Evolutionary conservation across 257 asterid species (phyloP).

Genomic region (Osmanthus fragrans): DNA sequence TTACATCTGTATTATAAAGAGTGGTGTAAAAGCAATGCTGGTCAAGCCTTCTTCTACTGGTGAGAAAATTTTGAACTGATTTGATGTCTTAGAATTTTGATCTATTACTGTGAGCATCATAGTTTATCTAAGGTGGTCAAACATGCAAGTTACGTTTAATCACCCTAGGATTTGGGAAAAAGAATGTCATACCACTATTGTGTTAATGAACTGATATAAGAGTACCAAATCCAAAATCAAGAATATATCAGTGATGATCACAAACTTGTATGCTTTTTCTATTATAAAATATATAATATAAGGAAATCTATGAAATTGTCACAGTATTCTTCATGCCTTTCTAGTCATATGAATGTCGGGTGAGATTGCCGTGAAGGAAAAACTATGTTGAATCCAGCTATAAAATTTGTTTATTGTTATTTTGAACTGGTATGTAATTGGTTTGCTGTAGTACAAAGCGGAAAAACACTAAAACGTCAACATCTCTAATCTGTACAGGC

Average conservation of each 20-base stretch:
- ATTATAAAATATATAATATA: constrained; percentile 11
- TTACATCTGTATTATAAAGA: constrained; percentile 73
- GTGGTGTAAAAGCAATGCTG: constrained; percentile 79
- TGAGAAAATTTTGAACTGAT: constrained; percentile 31
- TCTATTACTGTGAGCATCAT: neutral
- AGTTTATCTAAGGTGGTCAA: constrained; percentile 23
- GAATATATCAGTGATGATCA: neutral
- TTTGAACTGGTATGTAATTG: neutral
- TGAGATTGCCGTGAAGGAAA: constrained; percentile 18
- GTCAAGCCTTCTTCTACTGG: constrained; percentile 97
- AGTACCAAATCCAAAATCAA: neutral
- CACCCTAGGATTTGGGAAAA: constrained; percentile 10
- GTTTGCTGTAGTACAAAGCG: constrained; percentile 15
- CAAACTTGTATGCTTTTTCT: neutral
- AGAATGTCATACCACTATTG: neutral
- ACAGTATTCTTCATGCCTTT: neutral
- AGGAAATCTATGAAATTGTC: constrained; percentile 9
- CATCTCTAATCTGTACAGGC: constrained; percentile 47
- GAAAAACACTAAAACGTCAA: constrained; percentile 17
- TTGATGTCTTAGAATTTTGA: constrained; percentile 5
- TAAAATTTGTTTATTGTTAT: neutral
- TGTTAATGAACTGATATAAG: constrained; percentile 11
- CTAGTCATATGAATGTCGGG: neutral
- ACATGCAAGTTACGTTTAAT: constrained; percentile 19
- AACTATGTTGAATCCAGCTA: neutral